Conservation (phyloP, 306 rosid genomes). For the Heteromeles arbutifolia region DNA sequence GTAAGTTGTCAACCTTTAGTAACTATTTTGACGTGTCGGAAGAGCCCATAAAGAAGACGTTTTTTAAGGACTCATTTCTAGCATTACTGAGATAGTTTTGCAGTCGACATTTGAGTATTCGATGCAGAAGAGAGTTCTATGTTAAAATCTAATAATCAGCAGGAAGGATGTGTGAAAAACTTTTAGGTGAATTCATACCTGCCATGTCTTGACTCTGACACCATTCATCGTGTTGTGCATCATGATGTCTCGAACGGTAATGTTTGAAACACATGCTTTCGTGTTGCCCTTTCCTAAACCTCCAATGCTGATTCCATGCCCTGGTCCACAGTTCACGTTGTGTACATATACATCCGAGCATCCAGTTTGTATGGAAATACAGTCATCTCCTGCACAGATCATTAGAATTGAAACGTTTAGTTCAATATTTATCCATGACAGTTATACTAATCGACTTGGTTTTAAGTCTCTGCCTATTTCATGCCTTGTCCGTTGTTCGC, state of each 20-base stretch:
- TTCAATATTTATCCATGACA: neutral
- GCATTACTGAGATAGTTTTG: neutral
- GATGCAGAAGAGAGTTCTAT: neutral
- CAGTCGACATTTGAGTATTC: neutral
- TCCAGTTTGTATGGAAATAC: slow-evolving; percentile 93
- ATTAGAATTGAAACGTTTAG: neutral
- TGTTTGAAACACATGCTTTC: slow-evolving; percentile 91
- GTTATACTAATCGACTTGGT: neutral
- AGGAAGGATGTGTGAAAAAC: neutral
- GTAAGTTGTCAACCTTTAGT: neutral
- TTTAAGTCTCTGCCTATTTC: neutral
- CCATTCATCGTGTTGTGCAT: slow-evolving; percentile 93
- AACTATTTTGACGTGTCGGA: neutral
- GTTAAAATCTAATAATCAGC: neutral
- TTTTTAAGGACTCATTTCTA: neutral
- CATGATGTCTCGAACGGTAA: slow-evolving; percentile 70
- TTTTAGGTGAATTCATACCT: slow-evolving; percentile 41
- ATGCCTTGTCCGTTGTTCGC: neutral
- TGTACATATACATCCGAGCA: slow-evolving; percentile 81
- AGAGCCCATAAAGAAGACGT: slow-evolving; percentile 3
- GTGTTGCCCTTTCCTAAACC: slow-evolving; percentile 81
- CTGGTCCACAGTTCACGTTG: slow-evolving; percentile 91
- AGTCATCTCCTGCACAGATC: slow-evolving; percentile 71
- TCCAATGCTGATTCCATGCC: slow-evolving; percentile 99
- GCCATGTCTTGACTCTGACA: slow-evolving; percentile 98